Base-by-base conservation (phyloP, 148 eudicot genomes). In the Euryodendron excelsum region DNA sequence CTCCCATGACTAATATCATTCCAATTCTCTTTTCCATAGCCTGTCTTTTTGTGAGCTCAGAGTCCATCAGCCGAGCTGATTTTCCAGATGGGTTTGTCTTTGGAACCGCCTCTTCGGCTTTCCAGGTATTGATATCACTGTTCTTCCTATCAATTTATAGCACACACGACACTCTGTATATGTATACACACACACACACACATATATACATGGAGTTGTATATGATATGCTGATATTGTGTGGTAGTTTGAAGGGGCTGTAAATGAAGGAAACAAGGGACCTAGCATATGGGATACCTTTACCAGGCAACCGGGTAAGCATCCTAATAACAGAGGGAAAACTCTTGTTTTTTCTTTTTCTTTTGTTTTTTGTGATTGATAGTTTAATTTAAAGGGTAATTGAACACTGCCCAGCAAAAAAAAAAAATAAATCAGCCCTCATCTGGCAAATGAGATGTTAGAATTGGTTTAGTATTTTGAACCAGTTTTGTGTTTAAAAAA, bases 101-200 rank as follows among this genome's bases (percentile, higher is more conserved):
- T 45, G 98, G 98, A 45, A 94, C 97, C 48, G 98, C 97, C 80
- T 92, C 98, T 78, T 94, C 98, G 33, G 98, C 98, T 78, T 92
- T 68, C 60, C 98, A 94, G 97, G 98, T 91, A 69, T 3, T 11
- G 14, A 33, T 36, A 13, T 21, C 56, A 21, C 53, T 41, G 11
- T 78, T 53, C 33, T 18, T n/a, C 34, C 33, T 50, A n/a, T n/a
- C n/a, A n/a, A n/a, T n/a, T n/a, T n/a, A n/a, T n/a, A n/a, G n/a
- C n/a, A n/a, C n/a, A n/a, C n/a, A n/a, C n/a, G n/a, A n/a, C n/a
- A n/a, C n/a, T n/a, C n/a, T n/a, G n/a, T n/a, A n/a, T n/a, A n/a
- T n/a, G n/a, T n/a, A n/a, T n/a, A n/a, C n/a, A n/a, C n/a, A n/a
- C n/a, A n/a, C n/a, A n/a, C n/a, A n/a, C n/a, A n/a, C n/a, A n/a